phyloP scores from a whole-genome alignment of 495 filamentous ascomycete species.

The Hypoxylon crocopeplum region DNA sequence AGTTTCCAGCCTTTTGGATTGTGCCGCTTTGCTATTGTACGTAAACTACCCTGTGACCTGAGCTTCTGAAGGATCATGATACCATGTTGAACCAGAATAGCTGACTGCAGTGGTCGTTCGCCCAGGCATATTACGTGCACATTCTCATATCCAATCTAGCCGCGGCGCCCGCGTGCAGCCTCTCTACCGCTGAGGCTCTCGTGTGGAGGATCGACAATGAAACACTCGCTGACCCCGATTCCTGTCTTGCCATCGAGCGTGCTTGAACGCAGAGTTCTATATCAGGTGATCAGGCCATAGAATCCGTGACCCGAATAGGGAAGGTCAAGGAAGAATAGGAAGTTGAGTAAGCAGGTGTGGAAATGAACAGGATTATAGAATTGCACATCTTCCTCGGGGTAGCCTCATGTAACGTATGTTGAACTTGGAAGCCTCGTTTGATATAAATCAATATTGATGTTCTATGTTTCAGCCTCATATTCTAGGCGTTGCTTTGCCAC shows the following conservation, averaged over 20 bases:
- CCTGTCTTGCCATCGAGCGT: neutral
- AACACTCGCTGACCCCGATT: conserved; percentile 5
- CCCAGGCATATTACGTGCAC: too few relatives aligned
- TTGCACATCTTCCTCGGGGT: neutral
- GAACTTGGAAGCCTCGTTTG: neutral
- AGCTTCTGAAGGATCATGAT: too few relatives aligned
- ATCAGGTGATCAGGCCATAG: neutral
- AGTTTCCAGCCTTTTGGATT: neutral
- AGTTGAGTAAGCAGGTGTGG: conserved; percentile 11
- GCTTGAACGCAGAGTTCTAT: neutral
- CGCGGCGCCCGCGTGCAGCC: too few relatives aligned
- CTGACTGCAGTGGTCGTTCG: too few relatives aligned
- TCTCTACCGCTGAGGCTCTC: conserved; percentile 12
- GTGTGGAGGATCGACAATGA: neutral
- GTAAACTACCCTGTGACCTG: too few relatives aligned
- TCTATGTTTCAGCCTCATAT: conserved; percentile 11
- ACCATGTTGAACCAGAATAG: neutral
- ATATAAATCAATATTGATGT: neutral
- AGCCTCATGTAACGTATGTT: neutral
- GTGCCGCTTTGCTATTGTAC: too few relatives aligned
- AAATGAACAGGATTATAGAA: conserved; percentile 6
- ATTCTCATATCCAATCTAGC: too few relatives aligned
- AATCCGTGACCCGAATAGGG: neutral
- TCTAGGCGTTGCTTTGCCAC: conserved; percentile 5
- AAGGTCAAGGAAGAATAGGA: conserved; percentile 2